These are phyloP conservation scores for Roridomyces roridus DNA, from an alignment of 768 basidiomycete genomes.

Conservation along the genomic window DNA sequence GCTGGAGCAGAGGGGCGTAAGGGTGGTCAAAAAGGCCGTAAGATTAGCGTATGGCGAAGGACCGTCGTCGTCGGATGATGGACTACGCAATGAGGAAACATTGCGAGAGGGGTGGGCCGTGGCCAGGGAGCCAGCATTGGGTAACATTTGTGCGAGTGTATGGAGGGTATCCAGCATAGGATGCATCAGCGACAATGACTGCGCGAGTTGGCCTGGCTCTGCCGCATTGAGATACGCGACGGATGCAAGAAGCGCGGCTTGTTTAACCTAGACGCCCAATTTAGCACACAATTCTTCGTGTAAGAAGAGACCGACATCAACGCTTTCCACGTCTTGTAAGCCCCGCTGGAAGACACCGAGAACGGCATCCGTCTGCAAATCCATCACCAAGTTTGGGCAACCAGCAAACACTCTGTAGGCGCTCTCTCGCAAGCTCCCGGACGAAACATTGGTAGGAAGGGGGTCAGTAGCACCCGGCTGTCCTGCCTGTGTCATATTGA, in stretches of 20 bases:
- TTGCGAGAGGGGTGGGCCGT: slow-evolving; percentile 21
- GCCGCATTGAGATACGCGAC: slow-evolving; percentile 71
- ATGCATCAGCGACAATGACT: slow-evolving; percentile 63
- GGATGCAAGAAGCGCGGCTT: slow-evolving; percentile 72
- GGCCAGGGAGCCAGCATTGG: slow-evolving; percentile 34
- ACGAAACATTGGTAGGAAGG: slow-evolving; percentile 9
- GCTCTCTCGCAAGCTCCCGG: slow-evolving; percentile 53
- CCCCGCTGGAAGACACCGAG: slow-evolving; percentile 71
- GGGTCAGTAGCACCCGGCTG: slow-evolving; percentile 13
- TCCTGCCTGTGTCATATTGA: slow-evolving; percentile 60
- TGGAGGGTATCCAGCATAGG: slow-evolving; percentile 82
- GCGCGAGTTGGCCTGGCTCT: slow-evolving; percentile 65
- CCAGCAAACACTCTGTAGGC: slow-evolving; percentile 78
- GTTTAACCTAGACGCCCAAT: slow-evolving; percentile 59
- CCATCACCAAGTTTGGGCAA: slow-evolving; percentile 77
- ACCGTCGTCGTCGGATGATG: slow-evolving; percentile 33
- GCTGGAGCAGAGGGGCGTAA: slow-evolving; percentile 73
- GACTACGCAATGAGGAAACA: slow-evolving; percentile 24
- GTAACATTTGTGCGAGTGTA: slow-evolving; percentile 48
- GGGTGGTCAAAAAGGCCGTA: slow-evolving; percentile 67
- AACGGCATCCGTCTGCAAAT: slow-evolving; percentile 75
- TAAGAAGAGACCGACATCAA: slow-evolving; percentile 55
- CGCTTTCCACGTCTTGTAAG: slow-evolving; percentile 66
- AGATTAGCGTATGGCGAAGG: slow-evolving; percentile 47
- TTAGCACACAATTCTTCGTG: not conserved